Base-by-base conservation (phyloP, 768 basidiomycete species). In the Rhodosporidiobolus odoratus region DNA sequence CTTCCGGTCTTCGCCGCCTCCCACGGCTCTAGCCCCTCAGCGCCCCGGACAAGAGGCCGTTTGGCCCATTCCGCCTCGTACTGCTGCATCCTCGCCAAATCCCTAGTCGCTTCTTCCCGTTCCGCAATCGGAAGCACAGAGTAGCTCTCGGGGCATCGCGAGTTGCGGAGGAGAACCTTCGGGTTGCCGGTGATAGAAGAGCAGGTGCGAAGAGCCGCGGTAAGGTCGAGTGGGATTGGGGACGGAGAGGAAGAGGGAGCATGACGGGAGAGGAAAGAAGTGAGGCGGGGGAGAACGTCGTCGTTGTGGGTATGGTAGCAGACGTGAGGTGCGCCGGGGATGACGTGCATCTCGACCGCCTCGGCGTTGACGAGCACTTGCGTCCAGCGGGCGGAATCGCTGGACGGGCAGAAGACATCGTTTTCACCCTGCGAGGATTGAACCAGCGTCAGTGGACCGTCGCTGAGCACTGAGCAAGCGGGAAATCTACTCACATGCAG, bases 231-330 rank as follows among this genome's bases (percentile, higher is more conserved):
- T 0, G 54, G 4, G 8, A 4, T 8, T 19, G 17, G 23, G 1
- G 43, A 2, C 10, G 37, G 5, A 2, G 37, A 16, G 10, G 27
- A 4, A 2, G 57, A 8, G 3, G 54, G 30, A 0, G 32, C 13
- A 54, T 56, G 53, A 23, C 41, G 52, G 15, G 32, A n/a, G 54
- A 64, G 32, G 54, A 64, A 64, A 41, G 53, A 32, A 25, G 35
- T 27, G 13, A 57, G 7, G 54, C 21, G 30, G 12, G 23, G n/a
- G 53, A 30, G 34, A 25, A n/a, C 23, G 4, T 1, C 5, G 15
- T 30, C 54, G 16, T 40, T 23, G 9, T 43, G 21, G 13, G 53
- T n/a, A 25, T n/a, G 3, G 41, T n/a, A 64, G 54, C 30, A 34
- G 23, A 43, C 1, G 34, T 64, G 53, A 5, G 53, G 41, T 5